Evolutionary conservation across 75 land plant genomes (phyloP).

Genomic region (Ceratopteris richardii): DNA sequence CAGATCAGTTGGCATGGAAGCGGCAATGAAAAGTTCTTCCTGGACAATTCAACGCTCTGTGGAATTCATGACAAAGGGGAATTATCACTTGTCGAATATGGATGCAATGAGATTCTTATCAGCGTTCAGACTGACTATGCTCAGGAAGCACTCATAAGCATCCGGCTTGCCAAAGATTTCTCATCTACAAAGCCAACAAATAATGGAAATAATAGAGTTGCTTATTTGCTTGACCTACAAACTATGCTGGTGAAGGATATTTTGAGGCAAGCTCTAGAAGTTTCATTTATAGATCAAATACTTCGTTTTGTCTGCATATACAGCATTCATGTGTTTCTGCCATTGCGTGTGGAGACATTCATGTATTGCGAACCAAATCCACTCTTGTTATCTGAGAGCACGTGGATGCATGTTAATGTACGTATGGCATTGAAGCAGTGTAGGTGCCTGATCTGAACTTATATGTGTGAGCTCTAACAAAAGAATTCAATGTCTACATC

Average conservation of each 20-base stretch:
- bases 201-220: constrained; percentile 23
- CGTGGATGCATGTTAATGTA: too few relatives aligned
- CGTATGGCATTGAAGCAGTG: too few relatives aligned
- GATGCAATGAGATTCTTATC: constrained; percentile 27
- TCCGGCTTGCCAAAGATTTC: constrained; percentile 13
- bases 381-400: too few relatives aligned
- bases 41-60: constrained; percentile 23
- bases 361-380: too few relatives aligned
- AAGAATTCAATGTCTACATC: too few relatives aligned
- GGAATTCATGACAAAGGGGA: constrained; percentile 32
- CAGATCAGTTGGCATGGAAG: constrained; percentile 27
- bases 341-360: too few relatives aligned
- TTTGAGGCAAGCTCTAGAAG: constrained; percentile 15
- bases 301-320: neutral
- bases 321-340: neutral
- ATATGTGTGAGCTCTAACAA: too few relatives aligned
- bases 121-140: constrained; percentile 29
- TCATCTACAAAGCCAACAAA: neutral
- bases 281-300: neutral
- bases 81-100: constrained; percentile 30
- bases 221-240: constrained; percentile 31
- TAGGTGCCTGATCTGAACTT: too few relatives aligned
- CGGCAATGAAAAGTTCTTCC: constrained; percentile 27
- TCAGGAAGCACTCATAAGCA: constrained; percentile 24
- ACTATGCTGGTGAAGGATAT: constrained; percentile 29